Evolutionary conservation across 2,329 filamentous ascomycete genomes (phyloP), one percentile per base, ranked within the genome.

Genomic region (Verticillium zaregamsianum): DNA sequence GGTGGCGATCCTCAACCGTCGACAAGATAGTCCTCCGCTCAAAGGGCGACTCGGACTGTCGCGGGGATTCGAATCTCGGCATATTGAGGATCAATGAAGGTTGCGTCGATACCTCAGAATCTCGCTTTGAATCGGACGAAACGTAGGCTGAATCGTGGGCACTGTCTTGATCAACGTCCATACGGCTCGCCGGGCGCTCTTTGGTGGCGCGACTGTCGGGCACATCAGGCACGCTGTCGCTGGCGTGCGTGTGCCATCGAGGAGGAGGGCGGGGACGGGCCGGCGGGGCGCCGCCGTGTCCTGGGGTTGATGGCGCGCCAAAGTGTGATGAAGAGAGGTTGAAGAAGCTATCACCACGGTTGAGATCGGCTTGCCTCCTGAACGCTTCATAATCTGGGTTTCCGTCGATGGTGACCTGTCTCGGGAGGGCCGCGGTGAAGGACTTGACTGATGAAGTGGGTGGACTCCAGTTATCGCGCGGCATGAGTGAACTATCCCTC

Each of bases 311-410:
- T 14, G 68, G 70, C 31, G 76, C 75, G 28, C 75, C 73, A 64
- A 85, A 82, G 62, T 83, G 78, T 1, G 79, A 68, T 55, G 76
- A 72, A 62, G 78, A 74, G 9, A 89, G 73, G 37, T 73, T 80
- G 66, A 86, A 86, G 45, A 76, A 76, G 0, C 76, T 71, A 56
- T 74, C 79, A 57, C 78, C 75, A 54, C 77, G 76, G 67, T 88
- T 88, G 39, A 84, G 80, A 69, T 93, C 90, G n/a, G 86, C 84
- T 69, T 92, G 89, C 65, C 83, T 86, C 67, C 82, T 83, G 72
- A 96, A 94, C 2, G 90, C 89, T 72, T 94, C 91, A 65, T 90
- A 94, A n/a, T 93, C 89, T 7, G 90, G 85, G 68, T 93, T 93
- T 37, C 89, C 86, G 68, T 94, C 90, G 58, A 92, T 77, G 0